phyloP scores from a whole-genome alignment of 2,329 filamentous ascomycete genomes.

The Penicillium sp. region DNA sequence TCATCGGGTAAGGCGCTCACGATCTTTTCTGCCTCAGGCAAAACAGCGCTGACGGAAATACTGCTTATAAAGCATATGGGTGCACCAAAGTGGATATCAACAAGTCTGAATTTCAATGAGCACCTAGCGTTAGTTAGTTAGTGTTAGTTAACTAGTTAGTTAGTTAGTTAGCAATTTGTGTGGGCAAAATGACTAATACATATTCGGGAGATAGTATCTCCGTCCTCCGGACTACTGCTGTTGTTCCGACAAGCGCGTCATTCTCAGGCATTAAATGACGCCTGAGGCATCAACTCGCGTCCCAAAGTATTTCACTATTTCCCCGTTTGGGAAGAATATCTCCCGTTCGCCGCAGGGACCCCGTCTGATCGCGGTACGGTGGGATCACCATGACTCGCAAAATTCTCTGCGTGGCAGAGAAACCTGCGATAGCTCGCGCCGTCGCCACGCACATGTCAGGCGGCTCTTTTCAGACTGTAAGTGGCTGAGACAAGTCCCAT shows the following conservation, averaged over 20 bases:
- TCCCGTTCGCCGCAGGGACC: constrained; percentile 16
- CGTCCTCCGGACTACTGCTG: no score
- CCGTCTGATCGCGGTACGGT: constrained; percentile 15
- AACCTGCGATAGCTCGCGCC: constrained; percentile 94
- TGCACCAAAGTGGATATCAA: no score
- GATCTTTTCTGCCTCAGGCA: constrained; percentile 23
- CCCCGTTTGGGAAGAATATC: constrained; percentile 17
- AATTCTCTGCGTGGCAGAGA: constrained; percentile 80
- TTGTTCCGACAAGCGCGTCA: constrained; percentile 2
- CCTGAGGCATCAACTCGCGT: constrained; percentile 28
- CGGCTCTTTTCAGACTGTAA: constrained; percentile 71
- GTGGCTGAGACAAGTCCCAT: constrained; percentile 38
- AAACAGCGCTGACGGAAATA: no score
- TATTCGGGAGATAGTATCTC: no score
- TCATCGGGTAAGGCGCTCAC: constrained; percentile 23
- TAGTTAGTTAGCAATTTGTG: no score
- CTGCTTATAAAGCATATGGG: no score
- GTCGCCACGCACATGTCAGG: constrained; percentile 89
- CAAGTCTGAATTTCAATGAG: no score
- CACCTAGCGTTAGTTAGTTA: no score
- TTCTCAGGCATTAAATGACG: neutral
- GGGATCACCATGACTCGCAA: constrained; percentile 52
- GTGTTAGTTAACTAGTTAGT: no score
- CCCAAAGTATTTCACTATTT: constrained; percentile 26
- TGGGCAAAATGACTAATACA: no score